Conservation (phyloP, 1,284 basidiomycete species). For the Singerocomus rubriflavus region DNA sequence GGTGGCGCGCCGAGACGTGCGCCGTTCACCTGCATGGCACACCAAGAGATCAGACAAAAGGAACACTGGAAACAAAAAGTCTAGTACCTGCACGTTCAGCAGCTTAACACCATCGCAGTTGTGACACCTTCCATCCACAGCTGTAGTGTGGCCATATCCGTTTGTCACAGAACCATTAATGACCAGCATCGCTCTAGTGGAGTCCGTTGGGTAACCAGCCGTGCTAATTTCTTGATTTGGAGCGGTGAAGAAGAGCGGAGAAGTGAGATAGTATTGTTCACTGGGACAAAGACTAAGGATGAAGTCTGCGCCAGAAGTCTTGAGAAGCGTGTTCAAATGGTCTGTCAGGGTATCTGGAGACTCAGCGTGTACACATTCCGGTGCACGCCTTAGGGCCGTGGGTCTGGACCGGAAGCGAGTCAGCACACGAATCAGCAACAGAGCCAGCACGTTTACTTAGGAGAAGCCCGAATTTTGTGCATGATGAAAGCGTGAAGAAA, state of each 20-base stretch:
- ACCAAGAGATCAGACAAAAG: slow-evolving; percentile 25
- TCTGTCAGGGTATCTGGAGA: slow-evolving; percentile 63
- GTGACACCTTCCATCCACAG: slow-evolving; percentile 61
- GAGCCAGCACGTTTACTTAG: slow-evolving; percentile 5
- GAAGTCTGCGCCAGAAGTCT: slow-evolving; percentile 62
- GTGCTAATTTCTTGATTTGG: slow-evolving; percentile 78
- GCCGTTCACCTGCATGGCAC: slow-evolving; percentile 56
- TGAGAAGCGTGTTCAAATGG: slow-evolving; percentile 64
- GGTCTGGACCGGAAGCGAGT: slow-evolving; percentile 11
- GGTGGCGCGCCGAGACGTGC: slow-evolving; percentile 51
- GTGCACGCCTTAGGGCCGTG: slow-evolving; percentile 4
- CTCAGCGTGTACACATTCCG: slow-evolving; percentile 49
- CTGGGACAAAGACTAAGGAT: slow-evolving; percentile 64
- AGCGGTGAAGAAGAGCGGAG: slow-evolving; percentile 62
- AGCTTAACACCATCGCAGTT: slow-evolving; percentile 59
- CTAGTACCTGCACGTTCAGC: slow-evolving; percentile 65
- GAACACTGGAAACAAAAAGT: slow-evolving; percentile 11
- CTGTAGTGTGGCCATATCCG: slow-evolving; percentile 64
- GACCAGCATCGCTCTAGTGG: slow-evolving; percentile 49
- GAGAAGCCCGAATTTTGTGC: slow-evolving; percentile 1
- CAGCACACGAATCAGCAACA: background rate
- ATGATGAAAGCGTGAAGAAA: slow-evolving; percentile 7
- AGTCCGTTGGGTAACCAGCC: slow-evolving; percentile 64
- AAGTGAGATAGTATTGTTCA: slow-evolving; percentile 58
- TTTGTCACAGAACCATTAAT: slow-evolving; percentile 55